Percentiles rank a stretch among this genome's conserved stretches.
phyloP scores from a whole-genome alignment of 768 basidiomycete species.

The Phylloporus arenicola region DNA sequence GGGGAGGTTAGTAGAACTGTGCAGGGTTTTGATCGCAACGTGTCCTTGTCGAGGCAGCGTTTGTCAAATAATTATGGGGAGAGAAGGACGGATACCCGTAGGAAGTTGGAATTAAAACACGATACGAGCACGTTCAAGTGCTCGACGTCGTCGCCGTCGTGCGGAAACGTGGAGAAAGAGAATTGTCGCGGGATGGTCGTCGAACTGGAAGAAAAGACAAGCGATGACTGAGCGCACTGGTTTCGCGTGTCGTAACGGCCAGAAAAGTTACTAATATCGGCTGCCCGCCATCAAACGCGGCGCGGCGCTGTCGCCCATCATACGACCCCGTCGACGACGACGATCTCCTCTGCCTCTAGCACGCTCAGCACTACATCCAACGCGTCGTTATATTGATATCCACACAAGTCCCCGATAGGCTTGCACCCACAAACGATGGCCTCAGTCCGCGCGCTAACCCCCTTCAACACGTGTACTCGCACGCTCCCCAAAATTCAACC shows the following conservation, averaged over 20 bases:
- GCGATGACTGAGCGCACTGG: conserved; percentile 25
- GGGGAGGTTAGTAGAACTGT: conserved; percentile 46
- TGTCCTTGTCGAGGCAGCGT: conserved; percentile 57
- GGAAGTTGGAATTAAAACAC: conserved; percentile 18
- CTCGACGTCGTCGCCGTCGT: conserved; percentile 13
- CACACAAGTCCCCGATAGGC: neutral
- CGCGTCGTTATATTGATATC: neutral
- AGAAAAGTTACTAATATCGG: conserved; percentile 25
- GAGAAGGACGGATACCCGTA: conserved; percentile 19
- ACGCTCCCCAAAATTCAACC: conserved; percentile 26
- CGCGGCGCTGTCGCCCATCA: conserved; percentile 13
- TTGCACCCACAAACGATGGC: neutral
- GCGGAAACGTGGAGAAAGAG: conserved; percentile 7
- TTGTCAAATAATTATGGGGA: conserved; percentile 40
- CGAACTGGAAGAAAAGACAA: conserved; percentile 12
- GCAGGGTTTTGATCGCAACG: conserved; percentile 75
- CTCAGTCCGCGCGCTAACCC: conserved; percentile 25
- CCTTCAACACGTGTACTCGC: conserved; percentile 31
- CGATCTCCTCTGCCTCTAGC: neutral
- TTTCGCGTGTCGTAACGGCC: conserved; percentile 32
- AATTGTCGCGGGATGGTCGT: conserved; percentile 17
- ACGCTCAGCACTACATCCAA: neutral
- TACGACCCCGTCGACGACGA: neutral
- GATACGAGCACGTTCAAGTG: conserved; percentile 17
- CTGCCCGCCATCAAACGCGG: conserved; percentile 23